Percentiles rank a stretch among this genome's conserved stretches.
Conservation (phyloP, 2,329 filamentous ascomycete species). For the Rachicladosporium sp. region DNA sequence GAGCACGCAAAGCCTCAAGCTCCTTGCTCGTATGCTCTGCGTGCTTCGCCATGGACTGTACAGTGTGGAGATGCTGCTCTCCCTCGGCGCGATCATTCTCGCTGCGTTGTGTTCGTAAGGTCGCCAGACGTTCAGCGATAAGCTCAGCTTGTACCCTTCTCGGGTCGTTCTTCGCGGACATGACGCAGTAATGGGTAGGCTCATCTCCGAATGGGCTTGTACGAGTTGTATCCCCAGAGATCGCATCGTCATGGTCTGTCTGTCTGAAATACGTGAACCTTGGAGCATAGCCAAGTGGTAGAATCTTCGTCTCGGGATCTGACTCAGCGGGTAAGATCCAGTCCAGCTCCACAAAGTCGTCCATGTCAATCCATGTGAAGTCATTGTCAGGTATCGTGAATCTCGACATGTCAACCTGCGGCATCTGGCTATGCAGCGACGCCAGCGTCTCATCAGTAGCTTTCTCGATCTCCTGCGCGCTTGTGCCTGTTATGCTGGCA, state of each 20-base stretch:
- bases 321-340: conserved; percentile 86
- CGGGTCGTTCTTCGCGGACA: conserved; percentile 64
- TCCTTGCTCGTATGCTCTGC: conserved; percentile 35
- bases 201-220: conserved; percentile 88
- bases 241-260: conserved; percentile 76
- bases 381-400: conserved; percentile 96
- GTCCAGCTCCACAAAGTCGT: conserved; percentile 95
- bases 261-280: conserved; percentile 94
- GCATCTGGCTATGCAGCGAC: conserved; percentile 40
- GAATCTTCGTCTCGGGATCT: conserved; percentile 85
- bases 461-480: conserved; percentile 58
- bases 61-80: conserved; percentile 56
- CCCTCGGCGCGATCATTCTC: conserved; percentile 60
- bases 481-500: conserved; percentile 73
- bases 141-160: conserved; percentile 77
- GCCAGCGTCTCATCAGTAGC: conserved; percentile 51
- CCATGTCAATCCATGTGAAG: conserved; percentile 96
- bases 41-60: conserved; percentile 43
- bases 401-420: conserved; percentile 56
- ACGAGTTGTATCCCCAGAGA: conserved; percentile 66
- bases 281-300: conserved; percentile 86
- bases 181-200: conserved; percentile 86
- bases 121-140: conserved; percentile 66
- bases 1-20: conserved; percentile 41
- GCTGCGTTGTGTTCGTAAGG: conserved; percentile 65